Conservation (phyloP, 495 filamentous ascomycete species). For the Penicillium samsonianum region DNA sequence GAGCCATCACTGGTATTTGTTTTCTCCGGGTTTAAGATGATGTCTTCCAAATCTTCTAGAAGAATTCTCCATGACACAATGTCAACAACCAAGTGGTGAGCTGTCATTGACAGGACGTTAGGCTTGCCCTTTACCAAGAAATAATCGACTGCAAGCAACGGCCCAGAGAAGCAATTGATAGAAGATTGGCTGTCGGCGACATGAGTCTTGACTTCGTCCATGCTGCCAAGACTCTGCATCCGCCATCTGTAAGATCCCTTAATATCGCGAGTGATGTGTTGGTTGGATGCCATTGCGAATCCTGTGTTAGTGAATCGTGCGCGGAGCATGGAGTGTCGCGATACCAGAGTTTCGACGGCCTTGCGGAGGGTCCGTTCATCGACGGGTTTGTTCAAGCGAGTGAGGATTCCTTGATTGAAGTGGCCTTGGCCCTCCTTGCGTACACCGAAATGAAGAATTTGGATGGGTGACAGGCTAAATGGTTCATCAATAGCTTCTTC, state of each 20-base stretch:
- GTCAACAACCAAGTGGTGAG: conserved; percentile 70
- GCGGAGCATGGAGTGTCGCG: conserved; percentile 72
- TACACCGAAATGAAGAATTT: conserved; percentile 66
- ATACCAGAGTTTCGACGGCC: conserved; percentile 59
- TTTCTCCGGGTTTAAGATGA: conserved; percentile 51
- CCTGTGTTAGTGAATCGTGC: conserved; percentile 54
- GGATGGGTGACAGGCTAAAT: conserved; percentile 72
- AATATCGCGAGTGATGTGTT: conserved; percentile 42
- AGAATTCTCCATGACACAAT: conserved; percentile 71
- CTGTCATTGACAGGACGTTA: conserved; percentile 61
- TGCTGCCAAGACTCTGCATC: conserved; percentile 21
- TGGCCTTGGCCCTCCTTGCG: conserved; percentile 59
- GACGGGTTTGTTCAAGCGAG: conserved; percentile 55
- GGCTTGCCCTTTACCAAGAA: conserved; percentile 46
- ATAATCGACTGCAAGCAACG: conserved; percentile 45
- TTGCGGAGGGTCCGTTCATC: conserved; percentile 48
- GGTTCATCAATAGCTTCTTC: conserved; percentile 45
- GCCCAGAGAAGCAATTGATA: conserved; percentile 47
- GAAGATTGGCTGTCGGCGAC: conserved; percentile 43
- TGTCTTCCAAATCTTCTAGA: conserved; percentile 64
- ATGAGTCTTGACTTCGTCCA: conserved; percentile 31
- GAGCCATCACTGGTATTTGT: conserved; percentile 34
- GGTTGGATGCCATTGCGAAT: conserved; percentile 30
- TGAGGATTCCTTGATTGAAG: conserved; percentile 71
- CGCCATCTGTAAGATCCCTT: conserved; percentile 41